Base-by-base conservation (phyloP, 495 filamentous ascomycete species). In the Niebla homalea region DNA sequence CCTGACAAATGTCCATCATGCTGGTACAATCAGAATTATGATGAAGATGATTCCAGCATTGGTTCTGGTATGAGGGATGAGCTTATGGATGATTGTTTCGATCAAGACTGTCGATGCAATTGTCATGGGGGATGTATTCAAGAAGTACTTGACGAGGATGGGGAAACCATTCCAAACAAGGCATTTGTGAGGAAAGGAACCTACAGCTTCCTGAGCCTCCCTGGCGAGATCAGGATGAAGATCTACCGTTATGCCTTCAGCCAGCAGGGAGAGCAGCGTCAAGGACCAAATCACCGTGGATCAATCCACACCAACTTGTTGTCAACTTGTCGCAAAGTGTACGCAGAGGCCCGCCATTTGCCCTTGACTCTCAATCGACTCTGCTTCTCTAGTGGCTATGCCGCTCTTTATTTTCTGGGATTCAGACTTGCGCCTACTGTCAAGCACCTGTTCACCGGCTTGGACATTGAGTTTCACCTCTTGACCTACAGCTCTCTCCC, bases 161-260 rank as follows among this genome's bases (percentile, higher is more conserved):
- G 5, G 1, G 15, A 32, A 20, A 23, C 8, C 7, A 8, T 3
- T 5, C 36, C 36, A 4, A 23, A 53, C 3, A 6, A 20, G 25
- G 19, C 48, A n/a, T 50, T 43, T 20, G 48, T 43, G 11, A 32
- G 47, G 7, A 14, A 47, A 45, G 53, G 53, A 0, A 36, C 51
- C 11, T 51, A 51, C 19, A 48, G 40, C 10, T 59, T 62, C 25
- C 38, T 60, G 7, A 47, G 52, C 32, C 48, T 60, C 15, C 52
- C 60, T 42, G 48, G 42, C 8, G 39, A 48, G n/a, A 39, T 60
- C 18, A 52, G 58, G 6, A 39, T 59, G 11, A 46, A 55, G 42
- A 51, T 62, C 36, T 62, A 62, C 44, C 40, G 49, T 18, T 48
- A 46, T 41, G 49, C 52, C 5, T 47, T 62, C n/a, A 19, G 35